These are phyloP conservation scores for Fraxinus pennsylvanica DNA, from an alignment of 257 asterid genomes.

Conservation along the genomic window DNA sequence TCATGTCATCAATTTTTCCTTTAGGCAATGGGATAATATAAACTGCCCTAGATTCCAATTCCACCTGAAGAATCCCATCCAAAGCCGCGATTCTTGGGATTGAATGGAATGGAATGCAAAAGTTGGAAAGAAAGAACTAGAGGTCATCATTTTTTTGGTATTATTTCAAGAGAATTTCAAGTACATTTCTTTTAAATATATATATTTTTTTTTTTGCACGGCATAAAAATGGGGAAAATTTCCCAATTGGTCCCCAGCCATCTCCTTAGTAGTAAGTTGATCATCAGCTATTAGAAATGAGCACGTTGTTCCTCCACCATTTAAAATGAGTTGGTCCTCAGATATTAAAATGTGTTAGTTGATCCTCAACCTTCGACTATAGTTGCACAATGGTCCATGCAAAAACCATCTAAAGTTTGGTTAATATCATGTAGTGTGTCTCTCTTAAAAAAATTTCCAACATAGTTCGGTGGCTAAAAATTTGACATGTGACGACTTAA, in stretches of 20 bases:
- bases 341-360: slow-evolving; percentile 2
- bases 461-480: too few relatives aligned
- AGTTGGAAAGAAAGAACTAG: slow-evolving; percentile 20
- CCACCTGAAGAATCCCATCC: slow-evolving; percentile 29
- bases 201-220: too few relatives aligned
- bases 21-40: slow-evolving; percentile 26
- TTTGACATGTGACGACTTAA: too few relatives aligned
- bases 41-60: slow-evolving; percentile 26
- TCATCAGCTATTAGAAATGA: background rate
- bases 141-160: slow-evolving; percentile 6
- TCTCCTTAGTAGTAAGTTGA: background rate
- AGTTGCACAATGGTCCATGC: background rate
- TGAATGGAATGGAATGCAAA: slow-evolving; percentile 31
- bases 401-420: background rate
- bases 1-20: slow-evolving; percentile 21
- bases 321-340: slow-evolving; percentile 12
- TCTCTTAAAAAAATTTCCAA: too few relatives aligned
- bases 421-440: too few relatives aligned
- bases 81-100: slow-evolving; percentile 43
- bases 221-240: too few relatives aligned
- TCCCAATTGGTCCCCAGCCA: background rate
- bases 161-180: background rate
- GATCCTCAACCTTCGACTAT: background rate
- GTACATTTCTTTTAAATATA: too few relatives aligned
- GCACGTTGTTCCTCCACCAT: background rate